Base-by-base conservation (phyloP, 75 land plant genomes). In the Isoetes taiwanensis region DNA sequence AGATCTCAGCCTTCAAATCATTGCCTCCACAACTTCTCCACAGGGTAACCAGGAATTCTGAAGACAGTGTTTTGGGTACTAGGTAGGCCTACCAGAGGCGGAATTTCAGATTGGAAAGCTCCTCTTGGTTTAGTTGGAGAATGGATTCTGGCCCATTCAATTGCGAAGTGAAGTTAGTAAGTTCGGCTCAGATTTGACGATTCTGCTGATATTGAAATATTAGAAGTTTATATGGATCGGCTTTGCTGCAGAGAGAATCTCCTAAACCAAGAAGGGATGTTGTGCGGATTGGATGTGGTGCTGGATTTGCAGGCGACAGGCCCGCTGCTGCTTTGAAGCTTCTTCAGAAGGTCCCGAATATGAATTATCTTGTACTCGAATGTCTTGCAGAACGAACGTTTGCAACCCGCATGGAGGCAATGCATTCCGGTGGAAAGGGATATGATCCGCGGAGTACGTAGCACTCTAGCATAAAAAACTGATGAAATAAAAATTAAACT, bases 361-460 rank as follows among this genome's bases (percentile, higher is more conserved):
- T 90, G 54, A 60, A 90, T 41, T 90, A 90, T 60, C 63, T 90
- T 14, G 87, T 90, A 5, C 82, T 90, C 10, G 97, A 90, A 54
- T 90, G 97, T 53, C 33, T 90, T 56, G 97, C 97, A 0, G 97
- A 90, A 43, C 72, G 97, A 8, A 90, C 97, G 2, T 73, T 90
- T 9, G 84, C 93, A 9, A 79, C 76, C 2, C 84, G 84, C 31
- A 77, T 74, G 53, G 76, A 78, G 34, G 62, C 34, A 0, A 78
- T 82, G 86, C 35, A 68, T 25, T 54, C 78, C 54, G 97, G 97
- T 27, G 94, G 82, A 17, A 63, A 76, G 30, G 97, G 97, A 21
- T 90, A 72, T 61, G 97, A 90, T 76, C 68, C 97, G 34, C 74
- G 78, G 16, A 90, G 97, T 90, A 74, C 46, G 85, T 60, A 34